Base-by-base conservation (phyloP, 148 eudicot genomes). In the Rhododendron simsii region DNA sequence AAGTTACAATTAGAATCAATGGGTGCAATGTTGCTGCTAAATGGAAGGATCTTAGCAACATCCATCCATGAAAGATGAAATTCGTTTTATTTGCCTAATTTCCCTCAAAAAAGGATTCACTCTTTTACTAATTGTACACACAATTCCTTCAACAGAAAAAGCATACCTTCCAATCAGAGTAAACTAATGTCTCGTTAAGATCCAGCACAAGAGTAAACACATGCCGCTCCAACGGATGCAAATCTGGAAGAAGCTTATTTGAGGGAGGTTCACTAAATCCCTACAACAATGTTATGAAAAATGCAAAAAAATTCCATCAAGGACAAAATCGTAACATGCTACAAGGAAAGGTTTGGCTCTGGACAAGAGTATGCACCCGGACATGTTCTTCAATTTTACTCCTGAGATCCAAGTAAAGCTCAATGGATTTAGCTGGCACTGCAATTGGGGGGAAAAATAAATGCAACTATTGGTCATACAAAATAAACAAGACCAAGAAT, bases 221-320 rank as follows among this genome's bases (percentile, higher is more conserved):
- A 79, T 94, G 90, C 88, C 91, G 94, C 90, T 93, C 90, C 83
- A 84, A n/a, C 23, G 99, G 98, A 83, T 91, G 95, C 88, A 96
- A 92, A 91, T 96, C 99, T 65, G 99, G 99, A 44, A 96, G 98
- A 61, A 96, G 98, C 93, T 92, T 91, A 81, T 96, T 98, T 76
- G 99, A 94, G 59, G 92, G 71, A 47, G 99, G 99, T 86, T 96
- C 99, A 76, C 94, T 91, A 79, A 91, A 96, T 82, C 92, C 98
- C 99, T 95, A 86, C 33, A 74, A 84, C 53, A 55, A 67, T 15
- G 18, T 71, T 30, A 71, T 69, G 39, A 69, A 69, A 55, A 69
- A 30, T 4, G 41, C 21, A 71, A 71, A 71, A 0, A 71, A 14
- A 33, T 71, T 2, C 41, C 76, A 71, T 71, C 76, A 71, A 13